Evolutionary conservation across 2,329 filamentous ascomycete genomes (phyloP).

Genomic region (Trichoderma sp.): DNA sequence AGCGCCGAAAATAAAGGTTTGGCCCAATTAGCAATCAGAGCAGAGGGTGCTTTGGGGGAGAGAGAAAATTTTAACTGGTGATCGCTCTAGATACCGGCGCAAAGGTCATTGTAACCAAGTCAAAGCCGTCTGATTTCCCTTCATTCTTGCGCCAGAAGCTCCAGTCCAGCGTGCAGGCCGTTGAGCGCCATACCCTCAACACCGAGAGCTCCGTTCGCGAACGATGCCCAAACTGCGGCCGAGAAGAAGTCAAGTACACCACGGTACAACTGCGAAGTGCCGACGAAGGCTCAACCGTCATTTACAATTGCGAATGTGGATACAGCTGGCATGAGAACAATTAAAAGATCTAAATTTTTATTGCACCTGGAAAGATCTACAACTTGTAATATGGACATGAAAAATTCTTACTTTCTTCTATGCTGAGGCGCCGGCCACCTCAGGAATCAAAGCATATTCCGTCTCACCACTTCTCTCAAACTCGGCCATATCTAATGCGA

Average conservation of each 20-base stretch:
- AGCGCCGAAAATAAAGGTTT: slow-evolving; percentile 81
- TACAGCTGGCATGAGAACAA: slow-evolving; percentile 64
- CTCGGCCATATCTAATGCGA: slow-evolving; percentile 97
- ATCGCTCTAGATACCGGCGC: slow-evolving; percentile 66
- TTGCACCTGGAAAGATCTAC: slow-evolving; percentile 9
- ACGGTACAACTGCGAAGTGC: slow-evolving; percentile 86
- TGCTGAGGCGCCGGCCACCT: slow-evolving; percentile 51
- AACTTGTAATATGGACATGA: not conserved
- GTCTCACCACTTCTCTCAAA: slow-evolving; percentile 87
- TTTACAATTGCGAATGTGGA: slow-evolving; percentile 87
- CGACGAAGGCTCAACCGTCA: slow-evolving; percentile 92
- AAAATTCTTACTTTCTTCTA: slow-evolving; percentile 34
- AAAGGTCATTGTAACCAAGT: slow-evolving; percentile 77
- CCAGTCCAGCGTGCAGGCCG: slow-evolving; percentile 78
- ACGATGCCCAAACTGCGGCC: slow-evolving; percentile 79
- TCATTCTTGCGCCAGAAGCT: slow-evolving; percentile 84
- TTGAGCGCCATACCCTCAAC: slow-evolving; percentile 76
- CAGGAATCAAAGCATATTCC: slow-evolving; percentile 91
- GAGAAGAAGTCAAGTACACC: slow-evolving; percentile 81
- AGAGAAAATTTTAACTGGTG: slow-evolving; percentile 29
- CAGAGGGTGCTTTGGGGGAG: not conserved
- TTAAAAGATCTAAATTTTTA: slow-evolving; percentile 37
- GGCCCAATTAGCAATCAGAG: slow-evolving; percentile 31
- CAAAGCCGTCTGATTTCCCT: slow-evolving; percentile 89
- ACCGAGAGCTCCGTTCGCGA: slow-evolving; percentile 70